Evolutionary conservation across 1,139 yeast genomes (phyloP), one percentile per base, ranked within the genome.

Genomic region (Yamadazyma mexicana): DNA sequence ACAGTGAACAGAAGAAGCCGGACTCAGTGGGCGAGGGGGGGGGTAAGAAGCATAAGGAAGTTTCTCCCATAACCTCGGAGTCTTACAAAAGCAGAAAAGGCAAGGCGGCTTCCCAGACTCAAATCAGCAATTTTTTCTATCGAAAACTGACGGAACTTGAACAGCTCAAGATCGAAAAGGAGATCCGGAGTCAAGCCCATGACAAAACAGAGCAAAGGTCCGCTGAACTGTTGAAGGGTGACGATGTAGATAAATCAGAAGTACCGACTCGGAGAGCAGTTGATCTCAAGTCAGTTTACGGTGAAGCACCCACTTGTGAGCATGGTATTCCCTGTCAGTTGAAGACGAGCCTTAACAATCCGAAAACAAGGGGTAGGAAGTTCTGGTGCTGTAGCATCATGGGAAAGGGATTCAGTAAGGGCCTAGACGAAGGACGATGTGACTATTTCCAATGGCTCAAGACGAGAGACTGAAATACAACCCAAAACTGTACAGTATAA

Each of bases 311-410:
- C 0, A 23, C 44, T 4, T 81, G 87, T 53, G 59, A 64, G 14
- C 87, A 81, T 51, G 64, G 69, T 3, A 69, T 72, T 36, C 61
- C 65, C 3, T 74, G 84, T 35, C 61, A 70, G 11, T 48, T 80
- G 38, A 68, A 75, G 49, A 75, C 82, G 2, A 59, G 66, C 45
- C 71, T 80, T 1, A 70, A 61, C 44, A 74, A 73, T 2, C 48
- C 55, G 5, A 66, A 58, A 35, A 69, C 65, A 45, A 78, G 67
- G 41, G 86, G 86, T 0, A 69, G 61, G 42, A 77, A 72, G 49
- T 81, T 80, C 48, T 81, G 86, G 87, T 70, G 79, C 30, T 81
- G 87, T 52, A 48, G 66, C 0, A 61, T 65, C 43, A 40, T 34
- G 10, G 40, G 35, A 9, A 31, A 34, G 7, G 42, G 45, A 3